These are phyloP conservation scores for Hypomontagnella submonticulosa DNA, from an alignment of 495 filamentous ascomycete genomes.

Conservation along the genomic window DNA sequence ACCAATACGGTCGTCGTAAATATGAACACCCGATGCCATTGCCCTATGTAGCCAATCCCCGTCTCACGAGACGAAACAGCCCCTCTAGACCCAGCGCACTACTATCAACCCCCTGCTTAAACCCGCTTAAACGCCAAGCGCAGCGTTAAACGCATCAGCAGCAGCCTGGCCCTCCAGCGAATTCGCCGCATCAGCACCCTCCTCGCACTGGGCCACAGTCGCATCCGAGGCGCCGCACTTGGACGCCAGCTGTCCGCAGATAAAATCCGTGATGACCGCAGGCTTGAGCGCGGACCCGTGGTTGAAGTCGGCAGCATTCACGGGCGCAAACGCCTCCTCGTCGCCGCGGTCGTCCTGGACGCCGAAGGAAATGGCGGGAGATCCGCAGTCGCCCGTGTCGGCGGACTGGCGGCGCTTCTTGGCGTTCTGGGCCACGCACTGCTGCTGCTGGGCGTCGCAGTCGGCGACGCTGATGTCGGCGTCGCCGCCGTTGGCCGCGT, in stretches of 20 bases:
- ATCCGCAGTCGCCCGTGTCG: slow-evolving; percentile 62
- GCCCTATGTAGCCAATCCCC: background rate
- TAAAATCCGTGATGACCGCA: slow-evolving; percentile 64
- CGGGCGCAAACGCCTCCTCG: slow-evolving; percentile 62
- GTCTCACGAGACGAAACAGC: background rate
- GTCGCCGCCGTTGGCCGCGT: slow-evolving; percentile 64
- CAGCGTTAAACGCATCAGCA: slow-evolving; percentile 68
- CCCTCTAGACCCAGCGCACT: background rate
- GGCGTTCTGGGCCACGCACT: slow-evolving; percentile 55
- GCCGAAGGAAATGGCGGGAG: slow-evolving; percentile 66
- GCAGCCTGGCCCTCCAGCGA: slow-evolving; percentile 59
- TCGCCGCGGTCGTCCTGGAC: slow-evolving; percentile 63
- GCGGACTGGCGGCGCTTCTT: slow-evolving; percentile 44
- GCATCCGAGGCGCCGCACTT: slow-evolving; percentile 63
- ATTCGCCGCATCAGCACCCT: slow-evolving; percentile 54
- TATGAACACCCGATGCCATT: no score
- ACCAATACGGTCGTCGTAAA: no score
- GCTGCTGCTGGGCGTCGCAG: slow-evolving; percentile 60
- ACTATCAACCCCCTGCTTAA: background rate
- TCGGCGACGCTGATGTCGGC: slow-evolving; percentile 51
- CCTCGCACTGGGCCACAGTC: slow-evolving; percentile 60
- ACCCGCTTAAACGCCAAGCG: slow-evolving; percentile 50
- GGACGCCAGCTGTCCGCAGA: slow-evolving; percentile 64
- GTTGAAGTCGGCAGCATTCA: slow-evolving; percentile 63
- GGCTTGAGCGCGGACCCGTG: slow-evolving; percentile 69